Base-by-base conservation (phyloP, 2,329 filamentous ascomycete genomes). In the Grosmannia clavigera region DNA sequence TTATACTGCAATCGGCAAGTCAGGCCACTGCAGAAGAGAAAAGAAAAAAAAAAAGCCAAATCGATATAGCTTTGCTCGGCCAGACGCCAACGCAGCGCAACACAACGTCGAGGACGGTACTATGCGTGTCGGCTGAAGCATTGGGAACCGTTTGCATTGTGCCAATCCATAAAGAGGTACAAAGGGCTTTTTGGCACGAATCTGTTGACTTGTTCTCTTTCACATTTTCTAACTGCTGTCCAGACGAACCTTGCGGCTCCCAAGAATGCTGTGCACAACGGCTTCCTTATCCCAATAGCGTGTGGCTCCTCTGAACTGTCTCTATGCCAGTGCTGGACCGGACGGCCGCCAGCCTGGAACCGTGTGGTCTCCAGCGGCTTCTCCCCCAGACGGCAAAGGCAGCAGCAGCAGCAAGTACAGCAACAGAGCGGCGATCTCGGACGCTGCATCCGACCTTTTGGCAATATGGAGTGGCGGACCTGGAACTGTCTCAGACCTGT, bases 311-410 rank as follows among this genome's bases (percentile, higher is more conserved):
- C 5, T 10, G 7, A 6, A n/a, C 25, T 5, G 35, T 7, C n/a
- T 22, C 29, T 55, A 67, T 68, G 66, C 74, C 72, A 70, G 81
- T 83, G 79, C 77, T 83, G 67, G 80, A 83, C 74, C 78, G 79
- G 75, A 80, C 80, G 60, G 78, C 79, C 50, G 75, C 76, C 63
- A 75, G 73, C 70, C 71, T 83, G 70, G 81, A 83, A 76, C 76
- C 79, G 70, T 78, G 78, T 73, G 74, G 74, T 65, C 72, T 82
- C 68, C 78, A 78, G 69, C 75, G 79, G 70, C 74, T 80, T 63
- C 71, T 82, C 60, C 75, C 76, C 46, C 66, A 72, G 53, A 66
- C 70, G 54, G 67, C 72, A 25, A 66, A 67, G 58, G 67, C 70
- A 55, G 66, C 76, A 43, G 75, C 31, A 31, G 31, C 31, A 31